A percentile compares a stretch with the other conserved stretches of the same genome.
These are phyloP conservation scores for Apophysomyces variabilis DNA, from an alignment of 371 early-diverging fungal species.

Conservation along the genomic window DNA sequence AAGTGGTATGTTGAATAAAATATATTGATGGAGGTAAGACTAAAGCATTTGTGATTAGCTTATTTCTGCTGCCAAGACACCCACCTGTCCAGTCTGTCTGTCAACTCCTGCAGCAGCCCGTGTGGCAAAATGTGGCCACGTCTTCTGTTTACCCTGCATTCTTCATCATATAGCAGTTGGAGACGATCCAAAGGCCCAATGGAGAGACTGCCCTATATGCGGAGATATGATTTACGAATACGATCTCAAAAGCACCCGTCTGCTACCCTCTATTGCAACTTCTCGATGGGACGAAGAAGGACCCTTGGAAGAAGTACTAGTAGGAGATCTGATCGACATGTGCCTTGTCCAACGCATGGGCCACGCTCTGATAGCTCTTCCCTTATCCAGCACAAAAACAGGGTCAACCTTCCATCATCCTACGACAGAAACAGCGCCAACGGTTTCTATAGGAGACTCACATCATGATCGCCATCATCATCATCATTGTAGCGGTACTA, in stretches of 20 bases:
- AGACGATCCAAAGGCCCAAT: conserved; percentile 39
- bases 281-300: neutral
- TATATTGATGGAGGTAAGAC: neutral
- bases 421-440: conserved; percentile 17
- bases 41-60: conserved; percentile 31
- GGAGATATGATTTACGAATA: conserved; percentile 71
- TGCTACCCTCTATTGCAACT: conserved; percentile 10
- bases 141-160: conserved; percentile 82
- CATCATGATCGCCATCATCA: too few relatives aligned
- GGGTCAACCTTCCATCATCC: conserved; percentile 15
- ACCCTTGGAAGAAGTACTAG: conserved; percentile 16
- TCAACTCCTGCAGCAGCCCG: conserved; percentile 73
- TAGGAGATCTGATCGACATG: conserved; percentile 51
- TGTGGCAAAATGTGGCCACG: conserved; percentile 85
- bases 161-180: conserved; percentile 70
- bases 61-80: conserved; percentile 53
- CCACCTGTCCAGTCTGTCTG: conserved; percentile 88
- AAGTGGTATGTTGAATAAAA: conserved; percentile 56
- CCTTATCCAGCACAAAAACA: conserved; percentile 60
- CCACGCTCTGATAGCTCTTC: conserved; percentile 68
- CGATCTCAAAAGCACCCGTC: conserved; percentile 67
- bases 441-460: too few relatives aligned
- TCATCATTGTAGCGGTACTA: too few relatives aligned
- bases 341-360: conserved; percentile 61
- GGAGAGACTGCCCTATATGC: conserved; percentile 87